These are phyloP conservation scores for Solanum hybrid DNA, from an alignment of 305 asterid species.

Conservation along the genomic window DNA sequence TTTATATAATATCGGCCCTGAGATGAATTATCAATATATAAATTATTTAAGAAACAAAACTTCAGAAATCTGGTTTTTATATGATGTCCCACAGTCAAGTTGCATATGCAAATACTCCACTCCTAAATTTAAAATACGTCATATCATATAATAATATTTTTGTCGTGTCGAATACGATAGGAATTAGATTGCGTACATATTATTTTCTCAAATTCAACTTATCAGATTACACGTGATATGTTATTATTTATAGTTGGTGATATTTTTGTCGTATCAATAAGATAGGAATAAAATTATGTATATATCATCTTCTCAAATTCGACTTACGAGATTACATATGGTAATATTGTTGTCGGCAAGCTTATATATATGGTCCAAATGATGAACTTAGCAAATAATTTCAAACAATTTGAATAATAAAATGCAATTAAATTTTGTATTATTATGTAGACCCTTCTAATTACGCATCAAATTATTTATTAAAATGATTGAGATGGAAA, in stretches of 20 bases:
- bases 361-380: background rate
- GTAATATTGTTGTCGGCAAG: background rate
- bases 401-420: background rate
- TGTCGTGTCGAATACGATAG: no score
- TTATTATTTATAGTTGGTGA: no score
- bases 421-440: background rate
- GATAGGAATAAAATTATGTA: no score
- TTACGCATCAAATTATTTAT: background rate
- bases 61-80: background rate
- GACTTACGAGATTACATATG: fast-evolving
- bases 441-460: background rate
- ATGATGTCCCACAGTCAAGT: no score
- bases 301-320: fast-evolving
- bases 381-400: background rate
- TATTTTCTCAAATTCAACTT: fast-evolving
- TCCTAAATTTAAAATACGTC: no score
- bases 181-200: no score
- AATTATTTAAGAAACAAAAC: background rate
- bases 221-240: no score
- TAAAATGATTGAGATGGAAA: background rate
- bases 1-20: background rate
- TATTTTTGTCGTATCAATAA: no score
- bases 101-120: no score
- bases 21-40: background rate
- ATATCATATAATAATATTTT: no score